Conservation (phyloP, 768 basidiomycete species). For the Ramaria rubella region DNA sequence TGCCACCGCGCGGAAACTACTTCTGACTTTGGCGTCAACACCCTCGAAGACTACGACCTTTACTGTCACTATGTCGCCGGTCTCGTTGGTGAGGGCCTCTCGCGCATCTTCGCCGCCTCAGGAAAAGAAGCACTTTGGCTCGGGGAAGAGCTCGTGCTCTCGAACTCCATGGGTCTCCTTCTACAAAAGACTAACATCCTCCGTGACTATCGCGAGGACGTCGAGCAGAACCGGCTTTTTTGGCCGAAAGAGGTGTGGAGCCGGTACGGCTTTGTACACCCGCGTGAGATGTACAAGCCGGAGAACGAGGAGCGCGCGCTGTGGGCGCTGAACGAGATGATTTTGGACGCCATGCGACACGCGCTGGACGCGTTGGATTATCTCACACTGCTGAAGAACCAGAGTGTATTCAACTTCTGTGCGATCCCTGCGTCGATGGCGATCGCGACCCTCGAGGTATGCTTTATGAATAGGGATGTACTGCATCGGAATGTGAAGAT, state of each 20-base stretch:
- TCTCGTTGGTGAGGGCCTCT: conserved; percentile 92
- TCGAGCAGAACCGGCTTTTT: conserved; percentile 77
- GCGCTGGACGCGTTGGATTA: conserved; percentile 85
- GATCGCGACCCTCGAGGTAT: conserved; percentile 84
- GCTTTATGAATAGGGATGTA: conserved; percentile 90
- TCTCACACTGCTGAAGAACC: conserved; percentile 77
- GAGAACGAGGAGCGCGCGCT: conserved; percentile 58
- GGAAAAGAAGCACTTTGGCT: conserved; percentile 74
- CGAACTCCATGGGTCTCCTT: conserved; percentile 91
- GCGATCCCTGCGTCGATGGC: conserved; percentile 95
- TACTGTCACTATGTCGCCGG: conserved; percentile 99
- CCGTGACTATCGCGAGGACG: conserved; percentile 90
- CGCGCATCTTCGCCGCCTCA: conserved; percentile 79
- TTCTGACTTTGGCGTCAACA: conserved; percentile 48
- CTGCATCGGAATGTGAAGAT: conserved; percentile 91
- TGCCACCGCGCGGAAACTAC: conserved; percentile 74
- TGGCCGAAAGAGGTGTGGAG: conserved; percentile 96
- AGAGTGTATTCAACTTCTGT: conserved; percentile 92
- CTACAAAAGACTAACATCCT: conserved; percentile 99
- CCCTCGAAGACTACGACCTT: conserved; percentile 84
- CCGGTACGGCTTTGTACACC: conserved; percentile 63
- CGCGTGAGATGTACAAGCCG: conserved; percentile 59
- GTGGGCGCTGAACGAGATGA: conserved; percentile 83
- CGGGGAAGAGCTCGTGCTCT: conserved; percentile 74
- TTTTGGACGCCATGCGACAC: conserved; percentile 82